These are phyloP conservation scores for Scytalidium sp. DNA, from an alignment of 2,329 filamentous ascomycete species.

Conservation along the genomic window DNA sequence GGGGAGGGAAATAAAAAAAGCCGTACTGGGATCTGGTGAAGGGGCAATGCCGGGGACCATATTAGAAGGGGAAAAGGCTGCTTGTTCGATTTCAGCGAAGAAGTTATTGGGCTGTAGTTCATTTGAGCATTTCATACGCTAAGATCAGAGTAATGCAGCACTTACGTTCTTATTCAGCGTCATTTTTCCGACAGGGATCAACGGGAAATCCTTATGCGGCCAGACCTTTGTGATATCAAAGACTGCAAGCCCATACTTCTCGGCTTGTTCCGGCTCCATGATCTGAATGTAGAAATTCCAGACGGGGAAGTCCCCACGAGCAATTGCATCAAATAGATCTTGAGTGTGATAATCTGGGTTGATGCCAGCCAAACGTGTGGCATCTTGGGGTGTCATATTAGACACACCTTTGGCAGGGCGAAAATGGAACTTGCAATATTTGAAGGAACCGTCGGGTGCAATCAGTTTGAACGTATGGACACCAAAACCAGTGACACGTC, in stretches of 20 bases:
- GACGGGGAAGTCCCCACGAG: constrained; percentile 39
- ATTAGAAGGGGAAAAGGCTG: constrained; percentile 61
- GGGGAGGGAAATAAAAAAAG: constrained; percentile 49
- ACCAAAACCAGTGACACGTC: constrained; percentile 43
- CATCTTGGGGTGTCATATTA: constrained; percentile 37
- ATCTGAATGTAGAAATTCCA: constrained; percentile 54
- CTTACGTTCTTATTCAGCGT: constrained; percentile 47
- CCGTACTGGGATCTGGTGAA: constrained; percentile 56
- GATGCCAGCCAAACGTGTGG: constrained; percentile 29
- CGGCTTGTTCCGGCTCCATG: constrained; percentile 49
- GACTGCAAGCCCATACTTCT: constrained; percentile 43
- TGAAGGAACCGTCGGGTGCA: constrained; percentile 41
- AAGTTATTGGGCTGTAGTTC: constrained; percentile 50
- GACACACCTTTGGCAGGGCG: constrained; percentile 44
- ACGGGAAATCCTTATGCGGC: constrained; percentile 47
- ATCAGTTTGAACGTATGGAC: constrained; percentile 47
- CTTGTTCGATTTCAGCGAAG: constrained; percentile 67
- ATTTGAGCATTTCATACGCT: neutral
- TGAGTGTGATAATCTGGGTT: constrained; percentile 33
- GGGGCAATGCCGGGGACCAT: constrained; percentile 61
- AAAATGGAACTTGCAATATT: constrained; percentile 49
- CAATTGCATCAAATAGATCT: constrained; percentile 42
- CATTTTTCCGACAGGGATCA: constrained; percentile 46
- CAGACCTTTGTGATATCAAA: constrained; percentile 57
- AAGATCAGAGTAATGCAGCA: neutral